Evolutionary conservation across 176 grass and related monocot genomes (phyloP).

Genomic region (Carex cristatella): DNA sequence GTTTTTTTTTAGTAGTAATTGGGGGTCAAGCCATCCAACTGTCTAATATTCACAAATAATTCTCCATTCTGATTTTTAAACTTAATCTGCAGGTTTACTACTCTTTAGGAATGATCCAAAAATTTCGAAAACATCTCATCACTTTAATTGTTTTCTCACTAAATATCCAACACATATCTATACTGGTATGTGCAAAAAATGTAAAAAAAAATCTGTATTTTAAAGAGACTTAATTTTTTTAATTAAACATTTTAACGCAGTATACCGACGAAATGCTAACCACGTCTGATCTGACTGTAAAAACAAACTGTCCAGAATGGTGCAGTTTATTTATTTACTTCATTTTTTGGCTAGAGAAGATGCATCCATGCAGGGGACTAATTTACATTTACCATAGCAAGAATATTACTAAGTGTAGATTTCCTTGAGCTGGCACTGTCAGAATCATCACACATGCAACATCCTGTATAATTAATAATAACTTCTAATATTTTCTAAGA

Average conservation of each 20-base stretch:
- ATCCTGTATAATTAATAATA: not conserved
- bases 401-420: not conserved
- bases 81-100: no score
- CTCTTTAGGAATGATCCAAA: no score
- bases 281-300: not conserved
- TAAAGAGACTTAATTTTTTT: not conserved
- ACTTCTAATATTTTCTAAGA: not conserved
- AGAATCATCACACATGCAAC: conserved; percentile 6
- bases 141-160: no score
- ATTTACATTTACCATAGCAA: conserved; percentile 3
- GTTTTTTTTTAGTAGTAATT: no score
- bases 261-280: not conserved
- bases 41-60: no score
- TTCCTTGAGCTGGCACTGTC: not conserved
- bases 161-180: not conserved
- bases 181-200: not conserved
- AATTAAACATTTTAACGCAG: not conserved
- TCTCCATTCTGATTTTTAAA: no score
- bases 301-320: not conserved
- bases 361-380: no score
- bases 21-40: no score
- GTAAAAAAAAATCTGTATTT: not conserved
- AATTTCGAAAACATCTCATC: no score
- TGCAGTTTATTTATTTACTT: not conserved
- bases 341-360: not conserved